Conservation (phyloP, 768 basidiomycete species). For the Suillus lakei region DNA sequence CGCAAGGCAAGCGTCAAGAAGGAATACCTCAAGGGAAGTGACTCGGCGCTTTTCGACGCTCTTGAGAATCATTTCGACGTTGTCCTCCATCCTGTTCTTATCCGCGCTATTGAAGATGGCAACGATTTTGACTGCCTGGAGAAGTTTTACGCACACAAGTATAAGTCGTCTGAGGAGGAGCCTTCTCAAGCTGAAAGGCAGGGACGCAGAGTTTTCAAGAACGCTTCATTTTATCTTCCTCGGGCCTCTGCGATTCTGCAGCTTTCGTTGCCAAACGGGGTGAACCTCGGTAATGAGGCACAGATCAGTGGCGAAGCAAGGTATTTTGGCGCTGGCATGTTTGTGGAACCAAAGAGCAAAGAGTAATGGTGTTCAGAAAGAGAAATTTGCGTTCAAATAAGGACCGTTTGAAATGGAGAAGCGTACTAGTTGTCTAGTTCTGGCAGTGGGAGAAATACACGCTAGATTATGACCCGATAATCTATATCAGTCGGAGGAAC, state of each 20-base stretch:
- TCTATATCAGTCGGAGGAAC: no score
- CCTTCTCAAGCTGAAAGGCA: neutral
- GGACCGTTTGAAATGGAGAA: neutral
- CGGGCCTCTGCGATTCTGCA: neutral
- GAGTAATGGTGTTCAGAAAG: neutral
- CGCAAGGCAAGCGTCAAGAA: neutral
- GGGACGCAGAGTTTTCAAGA: neutral
- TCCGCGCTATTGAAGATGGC: neutral
- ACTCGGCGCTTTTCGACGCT: neutral
- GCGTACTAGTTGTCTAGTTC: neutral
- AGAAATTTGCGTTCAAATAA: neutral
- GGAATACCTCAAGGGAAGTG: neutral
- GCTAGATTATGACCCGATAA: no score
- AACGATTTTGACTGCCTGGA: neutral
- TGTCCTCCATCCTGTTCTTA: neutral
- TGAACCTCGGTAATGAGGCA: neutral
- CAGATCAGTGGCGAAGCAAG: neutral
- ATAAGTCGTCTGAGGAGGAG: neutral
- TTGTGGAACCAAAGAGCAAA: neutral
- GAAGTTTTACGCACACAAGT: neutral
- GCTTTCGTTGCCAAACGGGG: neutral
- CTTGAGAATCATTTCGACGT: neutral
- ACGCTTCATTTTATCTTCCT: neutral
- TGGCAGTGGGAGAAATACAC: neutral
- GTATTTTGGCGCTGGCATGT: constrained; percentile 2